Percentiles rank a stretch among this genome's conserved stretches.
Evolutionary conservation across 2,329 filamentous ascomycete genomes (phyloP).

Genomic region (Ophiocordyceps sinensis): DNA sequence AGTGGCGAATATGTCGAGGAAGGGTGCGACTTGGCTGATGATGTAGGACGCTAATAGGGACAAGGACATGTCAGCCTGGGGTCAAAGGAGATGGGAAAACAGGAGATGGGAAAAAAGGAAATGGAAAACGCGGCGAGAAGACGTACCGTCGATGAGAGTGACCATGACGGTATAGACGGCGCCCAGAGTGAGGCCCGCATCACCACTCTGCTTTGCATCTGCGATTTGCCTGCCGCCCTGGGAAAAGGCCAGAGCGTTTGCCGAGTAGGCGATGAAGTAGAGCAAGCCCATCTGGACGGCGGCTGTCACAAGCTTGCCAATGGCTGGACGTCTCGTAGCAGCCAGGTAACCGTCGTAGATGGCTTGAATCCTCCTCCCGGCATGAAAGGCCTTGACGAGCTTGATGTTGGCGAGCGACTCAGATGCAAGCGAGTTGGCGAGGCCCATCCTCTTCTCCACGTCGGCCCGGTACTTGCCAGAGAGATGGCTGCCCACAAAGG

Average conservation of each 20-base stretch:
- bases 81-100: constrained; percentile 7
- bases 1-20: constrained; percentile 44
- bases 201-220: constrained; percentile 19
- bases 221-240: constrained; percentile 42
- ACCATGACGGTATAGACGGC: constrained; percentile 50
- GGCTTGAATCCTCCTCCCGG: constrained; percentile 40
- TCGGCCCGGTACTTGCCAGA: constrained; percentile 33
- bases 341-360: constrained; percentile 41
- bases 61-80: constrained; percentile 4
- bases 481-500: constrained; percentile 38
- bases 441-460: constrained; percentile 38
- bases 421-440: constrained; percentile 47
- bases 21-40: constrained; percentile 32
- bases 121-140: background rate
- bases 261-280: constrained; percentile 54
- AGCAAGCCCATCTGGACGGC: constrained; percentile 45
- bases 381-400: constrained; percentile 50
- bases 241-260: constrained; percentile 55
- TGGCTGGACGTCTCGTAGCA: constrained; percentile 32
- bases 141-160: constrained; percentile 43
- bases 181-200: constrained; percentile 23
- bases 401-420: constrained; percentile 45
- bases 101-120: too few relatives aligned
- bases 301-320: constrained; percentile 41
- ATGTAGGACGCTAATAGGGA: constrained; percentile 3